Evolutionary conservation across 2,329 filamentous ascomycete genomes (phyloP), one percentile per base, ranked within the genome.

Genomic region (Cyphellophora europaea): DNA sequence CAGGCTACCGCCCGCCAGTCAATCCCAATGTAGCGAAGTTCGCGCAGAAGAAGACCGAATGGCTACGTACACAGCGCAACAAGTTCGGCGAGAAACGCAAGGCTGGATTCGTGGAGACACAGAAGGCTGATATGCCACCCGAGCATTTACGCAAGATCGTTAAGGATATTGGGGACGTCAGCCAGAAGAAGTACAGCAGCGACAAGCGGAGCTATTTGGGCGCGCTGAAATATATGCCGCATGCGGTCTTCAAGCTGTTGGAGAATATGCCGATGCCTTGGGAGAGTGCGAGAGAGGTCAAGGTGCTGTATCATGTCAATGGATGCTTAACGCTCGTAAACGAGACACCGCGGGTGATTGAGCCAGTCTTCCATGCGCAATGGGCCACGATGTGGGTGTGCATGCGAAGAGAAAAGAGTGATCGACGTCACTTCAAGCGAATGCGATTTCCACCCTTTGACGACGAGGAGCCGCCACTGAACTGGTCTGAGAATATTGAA

Each of bases 241-340:
- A 98, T 57, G 91, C 91, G 5, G 91, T 98, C 8, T 65, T 98
- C 65, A 98, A 98, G 67, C 72, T 98, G 15, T 62, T 98, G 37
- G 91, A 98, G 66, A 98, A 98, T 53, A 98, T 98, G 91, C 91
- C 91, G 3, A 98, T 98, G 91, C 91, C 91, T 0, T 98, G 91
- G 91, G 91, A 98, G 65, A 91, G 87, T 38, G 79, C 86, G 16
- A 77, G 88, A 44, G 91, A 98, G 54, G 93, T 98, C 43, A 96
- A 96, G 64, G 91, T 98, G 17, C 70, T 98, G 10, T 98, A 98
- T 59, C 91, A 98, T 55, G 88, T 96, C 52, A 98, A 98, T 53
- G 91, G 91, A 18, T 98, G 93, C 54, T 62, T 98, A 62, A 98
- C 91, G 2, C 66, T 98, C 37, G 93, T 98, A 52, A 98, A 98